Base-by-base conservation (phyloP, 768 basidiomycete genomes). In the Mycena indigotica region DNA sequence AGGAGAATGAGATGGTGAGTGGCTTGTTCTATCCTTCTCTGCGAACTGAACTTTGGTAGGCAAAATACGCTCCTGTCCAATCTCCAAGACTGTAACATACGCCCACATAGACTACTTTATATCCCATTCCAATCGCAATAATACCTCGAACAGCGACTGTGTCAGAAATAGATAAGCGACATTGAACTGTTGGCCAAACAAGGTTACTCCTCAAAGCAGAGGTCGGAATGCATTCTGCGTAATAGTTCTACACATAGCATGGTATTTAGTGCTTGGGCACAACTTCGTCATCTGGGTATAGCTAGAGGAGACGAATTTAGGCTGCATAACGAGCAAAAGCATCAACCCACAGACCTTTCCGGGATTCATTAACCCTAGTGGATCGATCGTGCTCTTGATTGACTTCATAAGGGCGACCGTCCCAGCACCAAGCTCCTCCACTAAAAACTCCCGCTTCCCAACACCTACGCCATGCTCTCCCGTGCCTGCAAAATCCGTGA, bases 1-100 rank as follows among this genome's bases (percentile, higher is more conserved):
- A 95, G 74, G 95, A 95, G 73, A 86, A 83, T 66, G 92, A 97
- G 73, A 98, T 98, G 95, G 95, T 89, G 55, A 56, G 79, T 71
- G 17, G 44, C 26, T 24, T 24, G 29, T 6, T 49, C 44, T 28
- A 53, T 50, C 28, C 51, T 28, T 57, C 49, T 65, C 29, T 29
- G 15, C n/a, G 8, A n/a, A 32, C 39, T 56, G 10, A 25, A 28
- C 19, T n/a, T 24, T 24, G 46, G 28, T 57, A 86, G 85, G 84
- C 83, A 24, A 86, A 82, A 67, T 87, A 87, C 63, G 80, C 84
- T 23, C 79, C 81, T 17, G 67, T 72, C 17, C 74, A 71, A 52
- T 66, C 76, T 1, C 75, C 78, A 16, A 74, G 70, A 61, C 65
- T 78, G 23, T 78, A 65, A 44, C 6, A 13, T 8, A 21, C 41